Percentiles rank a stretch among this genome's conserved stretches.
phyloP scores from a whole-genome alignment of 352 stramenopile species.

The Pythium coloratum region DNA sequence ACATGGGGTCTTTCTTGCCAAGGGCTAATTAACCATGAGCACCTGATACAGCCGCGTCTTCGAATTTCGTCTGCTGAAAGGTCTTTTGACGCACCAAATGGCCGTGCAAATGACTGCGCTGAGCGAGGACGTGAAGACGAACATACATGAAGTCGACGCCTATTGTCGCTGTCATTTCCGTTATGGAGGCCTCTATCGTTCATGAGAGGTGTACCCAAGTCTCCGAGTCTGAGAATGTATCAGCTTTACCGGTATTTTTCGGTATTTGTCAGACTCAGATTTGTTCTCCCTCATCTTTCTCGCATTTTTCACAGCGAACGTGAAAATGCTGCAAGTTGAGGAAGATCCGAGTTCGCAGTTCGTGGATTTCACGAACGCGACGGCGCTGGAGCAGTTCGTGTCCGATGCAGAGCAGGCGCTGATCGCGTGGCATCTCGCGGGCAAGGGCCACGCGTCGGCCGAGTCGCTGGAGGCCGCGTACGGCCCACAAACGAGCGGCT shows the following conservation, averaged over 20 bases:
- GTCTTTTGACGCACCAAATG: no score
- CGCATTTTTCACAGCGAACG: neutral
- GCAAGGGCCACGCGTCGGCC: constrained; percentile 63
- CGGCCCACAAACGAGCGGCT: neutral
- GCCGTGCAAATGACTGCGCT: no score
- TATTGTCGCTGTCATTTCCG: neutral
- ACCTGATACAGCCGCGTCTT: no score
- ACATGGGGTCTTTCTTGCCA: no score
- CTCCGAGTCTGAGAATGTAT: neutral
- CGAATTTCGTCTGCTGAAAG: no score
- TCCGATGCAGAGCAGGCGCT: constrained; percentile 75
- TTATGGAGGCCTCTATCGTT: neutral
- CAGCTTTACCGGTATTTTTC: neutral
- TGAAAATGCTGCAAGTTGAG: constrained; percentile 48
- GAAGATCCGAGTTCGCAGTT: constrained; percentile 85
- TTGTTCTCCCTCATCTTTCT: neutral
- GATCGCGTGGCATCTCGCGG: constrained; percentile 60
- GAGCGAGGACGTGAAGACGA: no score
- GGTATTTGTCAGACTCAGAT: neutral
- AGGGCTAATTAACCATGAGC: no score
- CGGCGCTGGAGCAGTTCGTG: constrained; percentile 75
- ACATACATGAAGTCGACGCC: no score
- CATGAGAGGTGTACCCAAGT: no score
- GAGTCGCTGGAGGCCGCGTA: constrained; percentile 33
- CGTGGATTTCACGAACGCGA: constrained; percentile 87